These are phyloP conservation scores for Sclerotinia glacialis DNA, from an alignment of 2,329 filamentous ascomycete species.

Conservation along the genomic window DNA sequence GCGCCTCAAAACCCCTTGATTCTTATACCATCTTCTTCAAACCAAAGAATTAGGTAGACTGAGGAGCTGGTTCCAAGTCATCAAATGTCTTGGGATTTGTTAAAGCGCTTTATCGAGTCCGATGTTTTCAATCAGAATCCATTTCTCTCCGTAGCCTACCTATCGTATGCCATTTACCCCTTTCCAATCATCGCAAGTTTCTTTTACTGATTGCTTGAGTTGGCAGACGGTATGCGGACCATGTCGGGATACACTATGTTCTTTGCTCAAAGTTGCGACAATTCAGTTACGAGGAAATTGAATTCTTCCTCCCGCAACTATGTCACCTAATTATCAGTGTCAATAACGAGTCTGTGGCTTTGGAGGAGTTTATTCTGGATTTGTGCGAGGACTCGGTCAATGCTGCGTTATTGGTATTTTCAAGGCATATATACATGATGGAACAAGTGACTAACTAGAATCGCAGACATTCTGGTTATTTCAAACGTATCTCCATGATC, in stretches of 20 bases:
- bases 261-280: slow-evolving; percentile 85
- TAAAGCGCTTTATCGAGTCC: slow-evolving; percentile 88
- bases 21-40: slow-evolving; percentile 25
- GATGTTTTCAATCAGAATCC: slow-evolving; percentile 92
- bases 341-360: slow-evolving; percentile 86
- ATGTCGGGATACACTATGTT: slow-evolving; percentile 87
- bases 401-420: slow-evolving; percentile 70
- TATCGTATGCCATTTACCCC: slow-evolving; percentile 57
- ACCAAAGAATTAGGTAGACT: slow-evolving; percentile 17
- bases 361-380: slow-evolving; percentile 84
- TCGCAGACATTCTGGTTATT: slow-evolving; percentile 83
- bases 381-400: slow-evolving; percentile 85
- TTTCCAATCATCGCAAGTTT: slow-evolving; percentile 14
- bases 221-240: slow-evolving; percentile 76
- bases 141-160: slow-evolving; percentile 83
- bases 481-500: slow-evolving; percentile 82
- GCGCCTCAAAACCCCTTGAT: slow-evolving; percentile 33
- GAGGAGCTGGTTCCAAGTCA: slow-evolving; percentile 21
- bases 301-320: slow-evolving; percentile 86
- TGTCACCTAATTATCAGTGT: slow-evolving; percentile 85
- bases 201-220: slow-evolving; percentile 13
- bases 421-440: neutral
- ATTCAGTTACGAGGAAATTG: slow-evolving; percentile 87
- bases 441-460: slow-evolving; percentile 26
- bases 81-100: slow-evolving; percentile 76